Evolutionary conservation across 495 filamentous ascomycete species (phyloP).

Genomic region (Podospora anserina): DNA sequence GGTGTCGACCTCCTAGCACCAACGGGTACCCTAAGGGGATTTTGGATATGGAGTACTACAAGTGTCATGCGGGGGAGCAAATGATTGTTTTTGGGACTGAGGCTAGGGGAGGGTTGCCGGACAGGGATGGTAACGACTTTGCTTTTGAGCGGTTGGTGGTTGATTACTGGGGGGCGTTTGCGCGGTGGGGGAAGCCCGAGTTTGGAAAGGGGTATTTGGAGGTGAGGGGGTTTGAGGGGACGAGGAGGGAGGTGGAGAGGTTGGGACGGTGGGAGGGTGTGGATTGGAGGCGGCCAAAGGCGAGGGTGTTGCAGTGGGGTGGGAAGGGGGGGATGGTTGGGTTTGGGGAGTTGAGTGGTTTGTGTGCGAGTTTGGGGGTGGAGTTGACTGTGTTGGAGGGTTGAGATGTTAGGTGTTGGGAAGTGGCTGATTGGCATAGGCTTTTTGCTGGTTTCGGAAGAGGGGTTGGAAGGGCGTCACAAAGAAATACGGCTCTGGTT

Average conservation of each 20-base stretch:
- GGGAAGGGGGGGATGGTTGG: slow-evolving; percentile 24
- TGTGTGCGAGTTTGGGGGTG: slow-evolving; percentile 25
- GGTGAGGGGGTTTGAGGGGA: slow-evolving; percentile 22
- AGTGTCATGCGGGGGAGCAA: slow-evolving; percentile 51
- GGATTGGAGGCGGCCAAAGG: slow-evolving; percentile 10
- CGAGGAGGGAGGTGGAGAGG: slow-evolving; percentile 23
- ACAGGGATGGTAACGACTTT: slow-evolving; percentile 30
- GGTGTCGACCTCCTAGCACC: slow-evolving; percentile 35
- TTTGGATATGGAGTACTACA: slow-evolving; percentile 40
- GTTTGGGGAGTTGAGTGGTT: slow-evolving; percentile 13
- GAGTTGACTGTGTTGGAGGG: slow-evolving; percentile 25
- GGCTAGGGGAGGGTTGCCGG: slow-evolving; percentile 22
- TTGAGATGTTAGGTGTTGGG: neutral
- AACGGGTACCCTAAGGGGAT: slow-evolving; percentile 34
- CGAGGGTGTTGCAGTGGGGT: slow-evolving; percentile 34
- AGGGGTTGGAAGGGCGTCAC: neutral
- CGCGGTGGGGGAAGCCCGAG: slow-evolving; percentile 29
- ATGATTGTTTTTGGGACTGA: slow-evolving; percentile 40
- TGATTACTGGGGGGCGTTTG: slow-evolving; percentile 32
- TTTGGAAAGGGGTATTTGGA: slow-evolving; percentile 19
- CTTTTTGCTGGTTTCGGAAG: too few species aligned
- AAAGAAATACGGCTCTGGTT: neutral
- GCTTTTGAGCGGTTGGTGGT: slow-evolving; percentile 28
- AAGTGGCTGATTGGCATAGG: neutral
- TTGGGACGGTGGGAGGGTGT: slow-evolving; percentile 27